Evolutionary conservation across 331 rosid genomes (phyloP), one percentile per base, ranked within the genome.

Genomic region (Pyracantha coccinea): DNA sequence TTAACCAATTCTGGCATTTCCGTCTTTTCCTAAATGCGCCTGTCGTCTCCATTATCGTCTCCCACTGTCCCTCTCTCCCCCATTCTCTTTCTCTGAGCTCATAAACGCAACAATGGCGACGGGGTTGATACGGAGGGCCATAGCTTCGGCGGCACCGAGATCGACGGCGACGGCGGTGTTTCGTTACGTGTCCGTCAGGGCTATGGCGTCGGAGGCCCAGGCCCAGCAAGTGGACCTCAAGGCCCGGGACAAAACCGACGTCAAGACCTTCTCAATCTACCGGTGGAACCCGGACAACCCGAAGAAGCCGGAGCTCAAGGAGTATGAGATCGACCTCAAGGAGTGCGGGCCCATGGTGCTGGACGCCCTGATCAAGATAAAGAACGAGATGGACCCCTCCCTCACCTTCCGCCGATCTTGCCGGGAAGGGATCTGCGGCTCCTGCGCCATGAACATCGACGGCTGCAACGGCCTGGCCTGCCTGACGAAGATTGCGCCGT

Each of bases 331-430:
- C 84, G 87, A 95, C 77, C 96, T 95, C 8, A 89, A 89, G 82
- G 96, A 92, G 12, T 95, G 99, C 15, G 97, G 99, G 6, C 99
- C 97, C 13, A 95, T 95, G 97, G 97, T 94, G 1, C 96, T 94
- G 0, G 99, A 95, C 76, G 99, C 99, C 1, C 88, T 95, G 0
- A 95, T 92, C 85, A 92, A 95, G 80, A 95, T 95, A 72, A 90
- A 95, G 84, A 95, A 90, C 86, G 97, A 95, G 77, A 77, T 89
- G 68, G 99, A 95, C 20, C 97, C 97, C 0, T 7, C 77, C 8
- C 85, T 95, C 4, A 92, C 97, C 1, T 92, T 92, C 84, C 96
- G 97, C 0, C 89, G 97, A 1, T 90, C 96, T 3, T 92, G 97
- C 77, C 89, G 96, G 6, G 97, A 95, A 64, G 99, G 99, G 63